Percentiles rank a stretch among this genome's conserved stretches.
phyloP scores from a whole-genome alignment of 768 basidiomycete species.

The Rhodotorula kratochvilovae region DNA sequence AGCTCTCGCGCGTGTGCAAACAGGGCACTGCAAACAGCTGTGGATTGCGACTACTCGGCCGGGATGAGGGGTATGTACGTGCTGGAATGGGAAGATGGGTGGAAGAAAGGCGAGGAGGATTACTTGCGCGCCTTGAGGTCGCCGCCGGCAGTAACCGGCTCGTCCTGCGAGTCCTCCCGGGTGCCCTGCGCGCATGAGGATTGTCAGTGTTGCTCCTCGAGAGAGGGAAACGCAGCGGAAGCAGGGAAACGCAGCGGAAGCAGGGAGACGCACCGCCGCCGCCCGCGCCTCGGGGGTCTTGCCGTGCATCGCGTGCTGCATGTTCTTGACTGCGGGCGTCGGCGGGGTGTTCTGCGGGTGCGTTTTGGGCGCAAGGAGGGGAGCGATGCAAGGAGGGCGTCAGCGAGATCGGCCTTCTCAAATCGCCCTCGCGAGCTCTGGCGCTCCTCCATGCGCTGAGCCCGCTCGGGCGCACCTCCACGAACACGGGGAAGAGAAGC shows the following conservation, averaged over 20 bases:
- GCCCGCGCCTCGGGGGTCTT: slow-evolving; percentile 19
- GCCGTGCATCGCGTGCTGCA: slow-evolving; percentile 16
- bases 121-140: slow-evolving; percentile 7
- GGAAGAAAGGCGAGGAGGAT: too few relatives aligned
- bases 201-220: not conserved
- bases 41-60: not conserved
- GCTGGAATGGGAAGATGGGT: not conserved
- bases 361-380: not conserved
- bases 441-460: too few relatives aligned
- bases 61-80: not conserved
- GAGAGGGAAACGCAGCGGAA: not conserved
- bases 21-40: too few relatives aligned
- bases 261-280: slow-evolving; percentile 5
- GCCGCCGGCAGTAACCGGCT: slow-evolving; percentile 8
- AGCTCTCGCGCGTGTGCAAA: too few relatives aligned
- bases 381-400: not conserved
- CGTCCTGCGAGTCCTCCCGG: not conserved
- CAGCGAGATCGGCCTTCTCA: not conserved
- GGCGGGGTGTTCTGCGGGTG: slow-evolving; percentile 10
- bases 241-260: not conserved
- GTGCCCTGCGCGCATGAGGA: not conserved
- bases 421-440: not conserved
- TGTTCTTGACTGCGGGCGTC: slow-evolving; percentile 19
- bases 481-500: too few relatives aligned
- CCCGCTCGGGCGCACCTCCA: too few relatives aligned